Evolutionary conservation across 2,329 filamentous ascomycete genomes (phyloP).

Genomic region (Diaporthe velutina): DNA sequence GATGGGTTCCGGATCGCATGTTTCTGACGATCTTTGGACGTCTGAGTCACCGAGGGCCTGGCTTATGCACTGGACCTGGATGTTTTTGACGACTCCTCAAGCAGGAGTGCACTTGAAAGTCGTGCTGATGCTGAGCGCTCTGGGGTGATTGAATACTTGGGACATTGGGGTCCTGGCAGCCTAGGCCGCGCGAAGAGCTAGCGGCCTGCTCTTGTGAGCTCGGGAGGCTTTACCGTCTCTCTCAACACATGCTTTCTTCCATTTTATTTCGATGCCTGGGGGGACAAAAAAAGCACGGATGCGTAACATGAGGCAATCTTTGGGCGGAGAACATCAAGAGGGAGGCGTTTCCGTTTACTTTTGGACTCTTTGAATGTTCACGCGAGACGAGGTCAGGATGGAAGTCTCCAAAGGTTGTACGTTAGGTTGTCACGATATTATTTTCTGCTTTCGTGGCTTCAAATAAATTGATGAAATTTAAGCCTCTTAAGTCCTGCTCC

Average conservation of each 20-base stretch:
- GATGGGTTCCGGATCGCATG: slow-evolving; percentile 1
- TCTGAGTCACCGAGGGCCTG: not conserved
- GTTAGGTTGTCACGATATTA: slow-evolving; percentile 31
- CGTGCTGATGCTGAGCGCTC: not conserved
- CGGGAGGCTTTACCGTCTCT: not conserved
- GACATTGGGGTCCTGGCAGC: not conserved
- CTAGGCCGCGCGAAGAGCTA: not conserved
- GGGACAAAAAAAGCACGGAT: slow-evolving; percentile 30
- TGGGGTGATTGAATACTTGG: not conserved
- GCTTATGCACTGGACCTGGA: not conserved
- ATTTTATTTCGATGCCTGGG: slow-evolving; percentile 13
- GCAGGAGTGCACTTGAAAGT: not conserved
- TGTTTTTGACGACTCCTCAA: not conserved
- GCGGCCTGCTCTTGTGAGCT: not conserved
- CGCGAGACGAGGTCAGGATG: slow-evolving; percentile 35
- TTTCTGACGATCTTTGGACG: not conserved
- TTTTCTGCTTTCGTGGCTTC: slow-evolving; percentile 5
- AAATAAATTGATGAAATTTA: slow-evolving; percentile 5
- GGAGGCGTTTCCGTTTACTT: slow-evolving; percentile 36
- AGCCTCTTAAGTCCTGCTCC: not conserved
- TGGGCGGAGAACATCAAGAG: slow-evolving; percentile 30
- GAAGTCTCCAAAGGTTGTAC: slow-evolving; percentile 20
- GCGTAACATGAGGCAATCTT: slow-evolving; percentile 26
- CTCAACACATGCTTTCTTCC: not conserved
- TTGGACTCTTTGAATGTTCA: slow-evolving; percentile 28